Percentiles rank a stretch among this genome's conserved stretches.
phyloP scores from a whole-genome alignment of 2,329 filamentous ascomycete genomes.

The Talaromyces sp. region DNA sequence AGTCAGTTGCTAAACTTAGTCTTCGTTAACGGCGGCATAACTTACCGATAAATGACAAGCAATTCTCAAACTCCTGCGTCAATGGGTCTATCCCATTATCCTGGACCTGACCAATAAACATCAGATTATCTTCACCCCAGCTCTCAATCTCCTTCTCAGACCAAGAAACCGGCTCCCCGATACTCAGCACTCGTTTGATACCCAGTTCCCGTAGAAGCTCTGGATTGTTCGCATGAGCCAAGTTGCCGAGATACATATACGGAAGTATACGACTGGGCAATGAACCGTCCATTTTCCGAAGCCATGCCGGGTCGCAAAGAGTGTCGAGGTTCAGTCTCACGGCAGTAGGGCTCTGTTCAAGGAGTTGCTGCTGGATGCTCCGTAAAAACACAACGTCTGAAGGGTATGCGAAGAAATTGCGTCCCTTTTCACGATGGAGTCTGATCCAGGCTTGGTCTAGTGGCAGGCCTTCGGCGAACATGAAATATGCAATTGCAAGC shows the following conservation, averaged over 20 bases:
- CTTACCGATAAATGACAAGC: slow-evolving; percentile 89
- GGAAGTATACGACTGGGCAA: slow-evolving; percentile 84
- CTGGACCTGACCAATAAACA: slow-evolving; percentile 81
- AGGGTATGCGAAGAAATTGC: slow-evolving; percentile 96
- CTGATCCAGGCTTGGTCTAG: slow-evolving; percentile 84
- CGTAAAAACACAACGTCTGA: slow-evolving; percentile 83
- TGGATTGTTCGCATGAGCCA: slow-evolving; percentile 91
- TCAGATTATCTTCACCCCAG: slow-evolving; percentile 77
- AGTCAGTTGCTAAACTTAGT: not conserved
- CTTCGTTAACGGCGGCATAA: slow-evolving; percentile 22
- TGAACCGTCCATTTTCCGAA: slow-evolving; percentile 80
- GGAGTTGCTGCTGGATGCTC: slow-evolving; percentile 70
- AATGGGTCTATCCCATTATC: slow-evolving; percentile 96
- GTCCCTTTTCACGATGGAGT: slow-evolving; percentile 73
- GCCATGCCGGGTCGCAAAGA: slow-evolving; percentile 68
- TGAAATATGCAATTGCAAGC: slow-evolving; percentile 85
- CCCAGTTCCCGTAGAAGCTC: slow-evolving; percentile 75
- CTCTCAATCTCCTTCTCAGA: slow-evolving; percentile 64
- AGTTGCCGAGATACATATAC: slow-evolving; percentile 95
- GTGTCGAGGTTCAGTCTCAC: slow-evolving; percentile 26
- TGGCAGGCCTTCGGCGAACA: slow-evolving; percentile 80
- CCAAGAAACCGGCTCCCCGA: slow-evolving; percentile 88
- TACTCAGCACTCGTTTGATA: slow-evolving; percentile 83
- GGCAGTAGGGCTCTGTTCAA: slow-evolving; percentile 52
- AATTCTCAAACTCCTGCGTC: slow-evolving; percentile 79